phyloP scores from a whole-genome alignment of 306 rosid species.

The Sophora flavescens region DNA sequence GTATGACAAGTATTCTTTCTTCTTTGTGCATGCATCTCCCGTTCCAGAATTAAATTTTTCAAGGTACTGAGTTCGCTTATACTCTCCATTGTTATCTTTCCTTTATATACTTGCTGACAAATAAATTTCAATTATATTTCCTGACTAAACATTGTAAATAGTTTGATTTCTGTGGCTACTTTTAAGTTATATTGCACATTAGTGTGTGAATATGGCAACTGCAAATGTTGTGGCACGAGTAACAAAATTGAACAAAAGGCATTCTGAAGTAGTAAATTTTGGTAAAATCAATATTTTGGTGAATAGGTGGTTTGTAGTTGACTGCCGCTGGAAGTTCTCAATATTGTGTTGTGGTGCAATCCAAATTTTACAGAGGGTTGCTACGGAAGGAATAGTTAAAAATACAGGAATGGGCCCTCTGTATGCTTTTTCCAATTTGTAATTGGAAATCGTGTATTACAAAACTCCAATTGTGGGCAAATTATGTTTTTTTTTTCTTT shows the following conservation, averaged over 20 bases:
- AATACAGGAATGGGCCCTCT: no score
- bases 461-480: background rate
- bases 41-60: slow-evolving; percentile 80
- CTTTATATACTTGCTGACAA: slow-evolving; percentile 18
- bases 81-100: background rate
- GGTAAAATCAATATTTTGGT: no score
- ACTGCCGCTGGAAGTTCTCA: no score
- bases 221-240: slow-evolving; percentile 24
- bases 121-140: slow-evolving; percentile 17
- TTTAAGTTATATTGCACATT: background rate
- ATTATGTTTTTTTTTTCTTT: background rate
- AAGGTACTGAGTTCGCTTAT: slow-evolving; percentile 58
- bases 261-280: no score
- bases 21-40: slow-evolving; percentile 56
- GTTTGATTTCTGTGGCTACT: background rate
- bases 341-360: no score
- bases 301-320: no score
- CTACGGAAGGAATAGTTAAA: no score
- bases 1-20: slow-evolving; percentile 41
- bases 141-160: background rate
- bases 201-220: slow-evolving; percentile 24
- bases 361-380: background rate
- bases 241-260: no score
- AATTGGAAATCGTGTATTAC: background rate
- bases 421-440: no score